Evolutionary conservation across 805 yeast species (phyloP).

Genomic region (Saccharomycopsis amapae): DNA sequence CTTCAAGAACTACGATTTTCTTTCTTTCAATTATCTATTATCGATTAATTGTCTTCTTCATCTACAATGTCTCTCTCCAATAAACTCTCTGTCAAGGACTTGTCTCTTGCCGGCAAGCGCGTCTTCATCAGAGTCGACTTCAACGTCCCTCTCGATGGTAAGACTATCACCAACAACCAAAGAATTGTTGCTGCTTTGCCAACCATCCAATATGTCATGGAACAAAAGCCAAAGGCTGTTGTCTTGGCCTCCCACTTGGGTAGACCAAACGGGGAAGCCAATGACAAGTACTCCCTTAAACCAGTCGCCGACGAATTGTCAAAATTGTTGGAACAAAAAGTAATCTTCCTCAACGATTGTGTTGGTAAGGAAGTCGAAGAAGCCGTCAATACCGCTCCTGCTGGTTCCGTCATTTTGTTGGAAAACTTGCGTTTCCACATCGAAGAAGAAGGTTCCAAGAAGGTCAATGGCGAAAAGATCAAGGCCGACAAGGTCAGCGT

Average conservation of each 20-base stretch:
- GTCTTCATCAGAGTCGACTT: slow-evolving; percentile 98
- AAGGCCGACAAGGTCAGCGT: slow-evolving; percentile 88
- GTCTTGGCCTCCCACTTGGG: slow-evolving; percentile 96
- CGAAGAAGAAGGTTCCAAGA: slow-evolving; percentile 92
- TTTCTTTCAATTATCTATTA: no score
- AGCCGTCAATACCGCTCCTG: slow-evolving; percentile 63
- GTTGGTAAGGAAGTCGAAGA: slow-evolving; percentile 88
- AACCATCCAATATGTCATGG: slow-evolving; percentile 91
- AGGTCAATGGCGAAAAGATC: slow-evolving; percentile 86
- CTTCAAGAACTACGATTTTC: no score
- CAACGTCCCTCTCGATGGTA: slow-evolving; percentile 93
- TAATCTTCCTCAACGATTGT: slow-evolving; percentile 79
- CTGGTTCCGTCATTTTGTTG: slow-evolving; percentile 80
- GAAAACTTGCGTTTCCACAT: slow-evolving; percentile 98
- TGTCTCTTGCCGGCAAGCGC: slow-evolving; percentile 81
- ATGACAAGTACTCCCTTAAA: slow-evolving; percentile 79
- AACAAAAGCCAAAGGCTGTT: slow-evolving; percentile 84
- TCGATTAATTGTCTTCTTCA: background rate
- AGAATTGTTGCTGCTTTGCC: slow-evolving; percentile 99
- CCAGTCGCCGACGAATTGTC: slow-evolving; percentile 91
- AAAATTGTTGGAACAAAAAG: slow-evolving; percentile 59
- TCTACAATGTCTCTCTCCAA: slow-evolving; percentile 78
- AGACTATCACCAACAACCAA: slow-evolving; percentile 97
- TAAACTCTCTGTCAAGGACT: slow-evolving; percentile 89
- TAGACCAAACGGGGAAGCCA: slow-evolving; percentile 94